Percentiles rank a stretch among this genome's conserved stretches.
Evolutionary conservation across 1,139 yeast species (phyloP).

Genomic region (Candida dubliniensis): DNA sequence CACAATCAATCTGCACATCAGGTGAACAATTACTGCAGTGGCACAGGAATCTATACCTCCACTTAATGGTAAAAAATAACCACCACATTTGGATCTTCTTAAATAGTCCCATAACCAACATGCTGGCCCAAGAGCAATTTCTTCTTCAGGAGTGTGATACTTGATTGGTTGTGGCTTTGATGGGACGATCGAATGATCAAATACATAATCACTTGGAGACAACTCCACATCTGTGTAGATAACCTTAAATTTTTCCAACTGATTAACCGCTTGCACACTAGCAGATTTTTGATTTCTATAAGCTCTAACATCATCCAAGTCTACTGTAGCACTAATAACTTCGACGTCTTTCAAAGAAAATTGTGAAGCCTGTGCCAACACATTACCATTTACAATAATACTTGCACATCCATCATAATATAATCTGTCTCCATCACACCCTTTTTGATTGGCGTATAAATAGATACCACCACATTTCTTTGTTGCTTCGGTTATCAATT

Average conservation of each 20-base stretch:
- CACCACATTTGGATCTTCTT: constrained; percentile 85
- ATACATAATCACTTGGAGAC: constrained; percentile 55
- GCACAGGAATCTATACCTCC: constrained; percentile 99
- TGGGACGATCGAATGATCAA: constrained; percentile 68
- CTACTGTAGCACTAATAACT: constrained; percentile 90
- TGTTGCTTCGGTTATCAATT: constrained; percentile 87
- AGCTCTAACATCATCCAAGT: constrained; percentile 84
- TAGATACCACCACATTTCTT: constrained; percentile 96
- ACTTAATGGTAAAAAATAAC: constrained; percentile 87
- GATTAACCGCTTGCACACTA: constrained; percentile 67
- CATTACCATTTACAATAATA: constrained; percentile 86
- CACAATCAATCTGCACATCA: constrained; percentile 87
- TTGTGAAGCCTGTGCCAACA: constrained; percentile 92
- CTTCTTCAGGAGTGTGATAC: constrained; percentile 87
- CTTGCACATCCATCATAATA: constrained; percentile 97
- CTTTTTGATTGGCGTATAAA: constrained; percentile 89
- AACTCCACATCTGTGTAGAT: constrained; percentile 62
- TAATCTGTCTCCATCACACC: constrained; percentile 96
- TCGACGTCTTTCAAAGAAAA: constrained; percentile 89
- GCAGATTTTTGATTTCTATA: constrained; percentile 78
- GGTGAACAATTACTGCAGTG: constrained; percentile 89
- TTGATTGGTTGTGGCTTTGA: constrained; percentile 49
- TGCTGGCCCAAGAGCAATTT: constrained; percentile 96
- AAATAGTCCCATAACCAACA: constrained; percentile 99
- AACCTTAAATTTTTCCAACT: constrained; percentile 56